Conservation (phyloP, 148 eudicot genomes). For the Fagopyrum homotropicum region DNA sequence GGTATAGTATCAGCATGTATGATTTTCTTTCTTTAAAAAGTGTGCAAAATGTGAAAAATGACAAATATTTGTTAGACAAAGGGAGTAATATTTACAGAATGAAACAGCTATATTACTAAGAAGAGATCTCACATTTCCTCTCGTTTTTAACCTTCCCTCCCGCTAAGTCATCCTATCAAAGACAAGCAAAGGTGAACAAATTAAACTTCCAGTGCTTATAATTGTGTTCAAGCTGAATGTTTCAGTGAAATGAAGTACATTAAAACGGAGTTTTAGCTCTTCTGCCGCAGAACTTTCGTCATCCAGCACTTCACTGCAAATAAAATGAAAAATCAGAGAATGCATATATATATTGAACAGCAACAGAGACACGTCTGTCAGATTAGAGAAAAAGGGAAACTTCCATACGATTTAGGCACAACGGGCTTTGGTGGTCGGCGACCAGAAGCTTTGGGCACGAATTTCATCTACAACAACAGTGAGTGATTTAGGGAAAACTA, state of each 20-base stretch:
- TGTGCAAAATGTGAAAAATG: too few relatives aligned
- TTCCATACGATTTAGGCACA: constrained; percentile 54
- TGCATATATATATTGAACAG: not conserved
- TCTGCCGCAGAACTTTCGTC: constrained; percentile 46
- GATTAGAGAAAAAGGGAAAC: constrained; percentile 3
- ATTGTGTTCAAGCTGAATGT: not conserved
- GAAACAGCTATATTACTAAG: not conserved
- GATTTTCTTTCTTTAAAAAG: too few relatives aligned
- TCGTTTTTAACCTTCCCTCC: constrained; percentile 39
- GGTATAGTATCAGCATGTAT: too few relatives aligned
- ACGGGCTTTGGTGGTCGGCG: constrained; percentile 36
- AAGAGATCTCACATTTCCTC: constrained; percentile 47
- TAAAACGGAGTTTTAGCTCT: constrained; percentile 53
- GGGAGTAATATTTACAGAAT: not conserved
- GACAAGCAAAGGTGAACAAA: not conserved
- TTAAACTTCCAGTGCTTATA: not conserved
- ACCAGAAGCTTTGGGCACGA: constrained; percentile 59
- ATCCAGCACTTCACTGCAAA: constrained; percentile 66
- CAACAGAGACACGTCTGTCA: not conserved
- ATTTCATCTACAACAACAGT: constrained; percentile 42
- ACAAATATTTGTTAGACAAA: too few relatives aligned
- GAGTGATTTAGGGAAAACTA: constrained; percentile 6
- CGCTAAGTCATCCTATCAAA: constrained; percentile 45
- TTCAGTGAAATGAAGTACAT: constrained; percentile 27
- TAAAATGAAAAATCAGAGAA: not conserved